These are phyloP conservation scores for Meyerozyma athensensis DNA, from an alignment of 1,139 yeast species.

Conservation along the genomic window DNA sequence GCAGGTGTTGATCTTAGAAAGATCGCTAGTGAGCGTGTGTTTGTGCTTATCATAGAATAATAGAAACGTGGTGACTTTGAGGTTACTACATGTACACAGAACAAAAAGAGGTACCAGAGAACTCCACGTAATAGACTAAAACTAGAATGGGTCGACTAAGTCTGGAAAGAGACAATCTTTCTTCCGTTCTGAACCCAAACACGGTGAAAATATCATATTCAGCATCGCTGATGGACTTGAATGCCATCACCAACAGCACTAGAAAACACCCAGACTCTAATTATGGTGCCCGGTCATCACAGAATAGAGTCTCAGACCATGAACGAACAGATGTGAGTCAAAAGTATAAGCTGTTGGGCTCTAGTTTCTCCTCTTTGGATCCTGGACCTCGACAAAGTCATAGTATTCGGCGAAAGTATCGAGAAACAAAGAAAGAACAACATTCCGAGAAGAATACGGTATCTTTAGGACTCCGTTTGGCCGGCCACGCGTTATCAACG, in stretches of 20 bases:
- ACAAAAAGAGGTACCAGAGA: no score
- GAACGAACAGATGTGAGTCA: no score
- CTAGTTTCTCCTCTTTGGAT: conserved; percentile 26
- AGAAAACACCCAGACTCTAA: neutral
- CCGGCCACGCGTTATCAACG: conserved; percentile 23
- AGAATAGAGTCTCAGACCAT: no score
- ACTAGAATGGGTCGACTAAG: neutral
- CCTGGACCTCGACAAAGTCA: conserved; percentile 19
- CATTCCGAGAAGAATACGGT: conserved; percentile 10
- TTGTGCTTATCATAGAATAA: neutral
- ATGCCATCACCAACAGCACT: conserved; percentile 5
- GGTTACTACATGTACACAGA: no score
- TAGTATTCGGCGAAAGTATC: no score
- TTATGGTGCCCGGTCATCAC: no score
- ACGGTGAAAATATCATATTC: conserved; percentile 2
- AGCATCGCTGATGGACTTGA: conserved; percentile 1
- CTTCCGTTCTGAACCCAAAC: no score
- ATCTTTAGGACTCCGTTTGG: conserved; percentile 19
- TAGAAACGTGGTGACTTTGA: no score
- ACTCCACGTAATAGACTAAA: no score
- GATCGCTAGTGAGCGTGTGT: neutral
- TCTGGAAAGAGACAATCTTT: neutral
- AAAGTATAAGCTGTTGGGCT: no score
- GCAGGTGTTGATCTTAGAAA: neutral
- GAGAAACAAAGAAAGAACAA: neutral